Evolutionary conservation across 2,329 filamentous ascomycete genomes (phyloP).

Genomic region (Fusarium tanahbumbuense): DNA sequence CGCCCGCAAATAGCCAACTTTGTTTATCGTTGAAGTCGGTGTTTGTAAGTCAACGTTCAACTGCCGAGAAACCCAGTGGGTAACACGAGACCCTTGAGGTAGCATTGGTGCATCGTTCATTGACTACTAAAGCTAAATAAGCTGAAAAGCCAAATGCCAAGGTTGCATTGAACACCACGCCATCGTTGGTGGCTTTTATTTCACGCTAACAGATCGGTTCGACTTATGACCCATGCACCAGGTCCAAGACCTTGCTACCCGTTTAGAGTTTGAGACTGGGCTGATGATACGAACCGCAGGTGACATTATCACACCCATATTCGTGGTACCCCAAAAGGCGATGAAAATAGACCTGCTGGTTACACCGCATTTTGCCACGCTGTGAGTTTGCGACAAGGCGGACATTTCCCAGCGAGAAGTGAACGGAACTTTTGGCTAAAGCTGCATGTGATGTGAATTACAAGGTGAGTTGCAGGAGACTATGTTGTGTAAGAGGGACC

Average conservation of each 20-base stretch:
- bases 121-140: not conserved
- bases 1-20: not conserved
- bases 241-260: not conserved
- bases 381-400: not conserved
- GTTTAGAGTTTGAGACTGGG: slow-evolving; percentile 14
- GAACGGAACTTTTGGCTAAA: not conserved
- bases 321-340: not conserved
- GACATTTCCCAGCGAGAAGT: not conserved
- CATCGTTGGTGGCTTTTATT: not conserved
- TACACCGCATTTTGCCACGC: not conserved
- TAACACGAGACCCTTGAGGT: not conserved
- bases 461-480: not conserved
- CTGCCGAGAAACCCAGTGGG: slow-evolving; percentile 3
- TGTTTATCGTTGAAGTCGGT: not conserved
- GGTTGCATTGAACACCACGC: not conserved
- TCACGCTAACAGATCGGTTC: not conserved
- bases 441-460: not conserved
- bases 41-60: not conserved
- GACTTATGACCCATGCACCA: not conserved
- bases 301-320: slow-evolving; percentile 3
- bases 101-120: not conserved
- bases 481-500: not conserved
- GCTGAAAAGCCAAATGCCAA: not conserved
- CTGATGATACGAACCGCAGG: not conserved
- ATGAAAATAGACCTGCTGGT: not conserved